These are phyloP conservation scores for Papiliotrema fonsecae DNA, from an alignment of 1,284 basidiomycete species.

Conservation along the genomic window DNA sequence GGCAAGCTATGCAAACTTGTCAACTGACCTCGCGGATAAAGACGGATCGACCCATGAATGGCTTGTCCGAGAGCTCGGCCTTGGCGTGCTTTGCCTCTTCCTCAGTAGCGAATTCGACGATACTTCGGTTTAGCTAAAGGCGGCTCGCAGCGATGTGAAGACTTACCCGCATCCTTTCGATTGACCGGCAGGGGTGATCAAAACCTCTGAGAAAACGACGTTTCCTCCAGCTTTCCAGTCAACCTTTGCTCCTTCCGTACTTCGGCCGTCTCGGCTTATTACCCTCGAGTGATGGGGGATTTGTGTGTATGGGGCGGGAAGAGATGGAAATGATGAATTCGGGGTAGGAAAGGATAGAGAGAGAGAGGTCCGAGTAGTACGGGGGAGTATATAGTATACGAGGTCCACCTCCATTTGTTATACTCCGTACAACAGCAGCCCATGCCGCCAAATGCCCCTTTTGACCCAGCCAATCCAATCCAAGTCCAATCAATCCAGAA, in stretches of 20 bases:
- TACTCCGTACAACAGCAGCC: background rate
- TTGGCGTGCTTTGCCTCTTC: conserved; percentile 83
- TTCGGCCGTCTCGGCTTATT: background rate
- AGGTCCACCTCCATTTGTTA: background rate
- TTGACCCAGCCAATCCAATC: background rate
- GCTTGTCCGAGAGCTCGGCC: conserved; percentile 78
- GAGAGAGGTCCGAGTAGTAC: background rate
- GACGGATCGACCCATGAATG: conserved; percentile 82
- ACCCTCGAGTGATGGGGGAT: background rate
- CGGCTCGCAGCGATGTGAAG: background rate
- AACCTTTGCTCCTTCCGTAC: conserved; percentile 17
- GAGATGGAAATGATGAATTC: background rate
- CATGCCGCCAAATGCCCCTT: background rate
- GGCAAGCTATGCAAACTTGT: background rate
- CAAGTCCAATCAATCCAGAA: conserved; percentile 7
- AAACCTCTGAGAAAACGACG: conserved; percentile 97
- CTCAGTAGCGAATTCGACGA: conserved; percentile 80
- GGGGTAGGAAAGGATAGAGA: background rate
- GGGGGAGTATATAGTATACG: background rate
- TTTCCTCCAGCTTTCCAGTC: conserved; percentile 69
- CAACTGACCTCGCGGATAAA: conserved; percentile 87
- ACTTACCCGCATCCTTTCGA: conserved; percentile 98
- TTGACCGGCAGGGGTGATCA: conserved; percentile 89
- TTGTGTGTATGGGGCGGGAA: too few relatives aligned
- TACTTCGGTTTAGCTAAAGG: conserved; percentile 53